Evolutionary conservation across 805 yeast genomes (phyloP), one percentile per base, ranked within the genome.

Genomic region (Debaryomyces castellii): DNA sequence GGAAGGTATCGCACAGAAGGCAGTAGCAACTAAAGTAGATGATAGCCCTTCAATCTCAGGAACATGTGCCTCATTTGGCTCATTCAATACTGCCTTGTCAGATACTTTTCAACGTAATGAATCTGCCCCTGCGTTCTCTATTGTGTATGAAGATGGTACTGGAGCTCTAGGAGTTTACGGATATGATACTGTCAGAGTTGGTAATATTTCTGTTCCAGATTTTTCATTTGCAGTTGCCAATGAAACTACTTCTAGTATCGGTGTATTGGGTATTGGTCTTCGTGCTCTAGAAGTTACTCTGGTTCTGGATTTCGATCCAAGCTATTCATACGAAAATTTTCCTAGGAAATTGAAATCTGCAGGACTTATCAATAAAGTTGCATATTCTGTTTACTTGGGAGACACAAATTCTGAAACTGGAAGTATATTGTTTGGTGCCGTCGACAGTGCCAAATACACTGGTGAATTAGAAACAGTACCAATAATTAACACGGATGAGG

Each of bases 171-270:
- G 85, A 20, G 46, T 63, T 37, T 80, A 82, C 82, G 95, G 87
- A 16, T 64, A 71, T 38, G 97, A 90, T 56, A 66, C 69, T 33
- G 72, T 90, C 4, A 49, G 54, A 2, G 54, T 87, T 44, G 81
- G 82, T 39, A 78, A 72, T 40, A 62, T 74, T 11, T 63, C 71
- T 2, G 67, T 87, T 10, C 49, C 69, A 0, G 67, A 71, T 45
- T 66, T 86, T 24, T 80, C 89, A 4, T 77, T 90, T 62, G 97
- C 95, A 1, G 81, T 89, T 20, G 95, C 87, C 2, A 80, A 81
- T 57, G 62, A 64, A 28, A 78, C 89, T 1, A 80, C 81, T 49
- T 81, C 91, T 3, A 62, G 80, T 7, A 66, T 76, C 47, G 92
- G 95, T 45, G 92, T 88, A 21, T 64, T 87, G 35, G 90, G 91